Evolutionary conservation across 2,329 filamentous ascomycete species (phyloP).

Genomic region (Fusarium subglutinans): DNA sequence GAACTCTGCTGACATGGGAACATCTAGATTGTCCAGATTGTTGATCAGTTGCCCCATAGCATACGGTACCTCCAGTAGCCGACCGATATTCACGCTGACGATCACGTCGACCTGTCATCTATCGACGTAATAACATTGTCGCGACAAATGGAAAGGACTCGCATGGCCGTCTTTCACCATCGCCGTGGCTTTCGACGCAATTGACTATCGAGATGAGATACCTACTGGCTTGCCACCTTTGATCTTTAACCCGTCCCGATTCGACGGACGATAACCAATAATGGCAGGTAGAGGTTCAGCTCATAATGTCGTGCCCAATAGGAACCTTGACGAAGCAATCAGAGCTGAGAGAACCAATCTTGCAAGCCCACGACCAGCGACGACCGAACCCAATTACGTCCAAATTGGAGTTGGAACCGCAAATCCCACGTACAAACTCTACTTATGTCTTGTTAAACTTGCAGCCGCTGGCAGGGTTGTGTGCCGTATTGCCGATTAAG

Average conservation of each 20-base stretch:
- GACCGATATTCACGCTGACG: neutral
- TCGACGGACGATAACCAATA: conserved; percentile 11
- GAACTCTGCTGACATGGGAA: conserved; percentile 13
- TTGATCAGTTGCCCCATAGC: neutral
- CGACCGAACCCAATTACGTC: conserved; percentile 11
- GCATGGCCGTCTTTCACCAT: conserved; percentile 33
- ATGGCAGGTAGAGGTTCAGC: conserved; percentile 22
- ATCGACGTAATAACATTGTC: neutral
- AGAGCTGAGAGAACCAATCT: neutral
- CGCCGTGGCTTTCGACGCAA: conserved; percentile 35
- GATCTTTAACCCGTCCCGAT: neutral
- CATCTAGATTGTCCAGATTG: conserved; percentile 10
- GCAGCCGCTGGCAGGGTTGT: neutral
- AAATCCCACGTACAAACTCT: conserved; percentile 26
- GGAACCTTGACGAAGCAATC: conserved; percentile 7
- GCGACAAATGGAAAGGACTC: neutral
- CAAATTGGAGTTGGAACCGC: conserved; percentile 6
- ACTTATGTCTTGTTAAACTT: neutral
- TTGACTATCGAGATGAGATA: conserved; percentile 14
- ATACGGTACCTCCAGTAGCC: neutral
- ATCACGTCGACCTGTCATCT: conserved; percentile 9
- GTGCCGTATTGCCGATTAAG: conserved; percentile 41
- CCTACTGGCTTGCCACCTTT: neutral
- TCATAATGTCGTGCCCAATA: conserved; percentile 19
- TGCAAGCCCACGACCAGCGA: conserved; percentile 1